Base-by-base conservation (phyloP, 805 yeast genomes). In the Scheffersomyces lignosus region DNA sequence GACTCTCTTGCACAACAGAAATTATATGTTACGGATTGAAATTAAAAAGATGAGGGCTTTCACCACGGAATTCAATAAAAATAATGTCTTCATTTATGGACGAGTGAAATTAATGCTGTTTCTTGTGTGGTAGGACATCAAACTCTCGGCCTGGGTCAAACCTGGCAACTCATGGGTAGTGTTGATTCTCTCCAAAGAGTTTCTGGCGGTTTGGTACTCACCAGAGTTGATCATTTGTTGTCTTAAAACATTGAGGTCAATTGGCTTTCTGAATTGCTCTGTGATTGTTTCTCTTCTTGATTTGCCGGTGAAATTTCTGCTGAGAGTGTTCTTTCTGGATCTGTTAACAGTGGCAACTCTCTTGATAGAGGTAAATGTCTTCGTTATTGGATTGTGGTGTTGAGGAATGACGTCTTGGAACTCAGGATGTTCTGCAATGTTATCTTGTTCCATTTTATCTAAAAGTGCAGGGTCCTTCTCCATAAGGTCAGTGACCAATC, bases 121-220 rank as follows among this genome's bases (percentile, higher is more conserved):
- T 43, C 74, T 52, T 5, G 70, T 60, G 41, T 70, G 74, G 38
- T 65, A 66, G 9, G 70, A 62, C 34, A 73, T 51, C 33, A 73
- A 59, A 4, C 73, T 66, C 47, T 71, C 76, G 5, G 78, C 78
- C 38, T 70, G 73, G 2, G 75, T 66, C 34, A 73, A 58, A 7
- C 79, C 79, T 0, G 77, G 77, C 27, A 73, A 52, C 18, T 70
- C 73, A 39, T 71, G 77, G 4, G 75, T 62, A 4, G 78, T 67
- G 29, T 58, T 51, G 22, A 72, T 59, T 45, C 75, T 55, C 15
- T 65, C 65, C 33, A 72, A 54, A 2, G 73, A 68, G 31, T 49
- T 55, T 32, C 66, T 44, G 2, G 57, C 53, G 10, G 64, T 52
- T 29, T 52, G 51, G 36, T 60, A 62, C 43, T 68, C 71, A 8